Conservation (phyloP, 2,329 filamentous ascomycete species). For the Diaporthe nobilis region DNA sequence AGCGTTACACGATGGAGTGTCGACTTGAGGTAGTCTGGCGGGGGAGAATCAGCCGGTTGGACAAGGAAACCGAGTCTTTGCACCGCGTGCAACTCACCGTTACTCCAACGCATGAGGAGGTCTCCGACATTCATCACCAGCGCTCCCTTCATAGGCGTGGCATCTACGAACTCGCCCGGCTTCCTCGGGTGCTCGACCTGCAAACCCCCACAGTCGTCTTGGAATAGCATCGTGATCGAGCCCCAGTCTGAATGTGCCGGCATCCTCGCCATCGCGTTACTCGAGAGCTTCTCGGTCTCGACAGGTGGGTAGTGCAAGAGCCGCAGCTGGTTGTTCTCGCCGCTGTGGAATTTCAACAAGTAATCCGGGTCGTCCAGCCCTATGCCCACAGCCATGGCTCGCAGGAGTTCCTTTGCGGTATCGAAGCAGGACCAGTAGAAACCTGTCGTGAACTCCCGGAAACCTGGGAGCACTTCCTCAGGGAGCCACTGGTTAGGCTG, state of each 20-base stretch:
- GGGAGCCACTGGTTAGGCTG: conserved; percentile 56
- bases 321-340: conserved; percentile 71
- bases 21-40: conserved; percentile 40
- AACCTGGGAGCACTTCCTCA: conserved; percentile 54
- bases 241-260: conserved; percentile 53
- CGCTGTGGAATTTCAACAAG: conserved; percentile 60
- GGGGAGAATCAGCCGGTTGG: not conserved
- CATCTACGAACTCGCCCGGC: conserved; percentile 40
- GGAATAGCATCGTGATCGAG: conserved; percentile 62
- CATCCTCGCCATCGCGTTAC: conserved; percentile 46
- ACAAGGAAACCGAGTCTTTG: not conserved
- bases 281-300: conserved; percentile 47
- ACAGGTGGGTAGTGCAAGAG: conserved; percentile 67
- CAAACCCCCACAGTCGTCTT: conserved; percentile 59
- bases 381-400: conserved; percentile 52
- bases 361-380: conserved; percentile 47
- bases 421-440: conserved; percentile 52
- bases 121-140: conserved; percentile 42
- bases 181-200: conserved; percentile 52
- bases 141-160: conserved; percentile 38
- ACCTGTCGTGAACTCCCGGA: conserved; percentile 48
- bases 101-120: conserved; percentile 42
- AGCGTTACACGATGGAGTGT: conserved; percentile 40
- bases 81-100: conserved; percentile 21
- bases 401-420: conserved; percentile 49